These are phyloP conservation scores for Diplodia intermedia DNA, from an alignment of 2,329 filamentous ascomycete genomes.

Conservation along the genomic window DNA sequence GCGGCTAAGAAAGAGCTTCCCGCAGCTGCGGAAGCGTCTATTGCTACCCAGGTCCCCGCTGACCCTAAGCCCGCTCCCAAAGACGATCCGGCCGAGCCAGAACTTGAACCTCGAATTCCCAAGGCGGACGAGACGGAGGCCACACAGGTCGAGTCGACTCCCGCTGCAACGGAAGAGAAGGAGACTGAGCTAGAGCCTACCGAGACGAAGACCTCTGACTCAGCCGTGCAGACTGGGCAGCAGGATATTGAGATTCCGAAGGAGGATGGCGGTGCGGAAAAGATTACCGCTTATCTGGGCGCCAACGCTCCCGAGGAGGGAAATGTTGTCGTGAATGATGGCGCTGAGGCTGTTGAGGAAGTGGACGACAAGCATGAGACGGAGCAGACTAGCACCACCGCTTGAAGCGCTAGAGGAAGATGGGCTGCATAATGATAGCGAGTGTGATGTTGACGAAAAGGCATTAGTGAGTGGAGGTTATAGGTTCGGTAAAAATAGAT, in stretches of 20 bases:
- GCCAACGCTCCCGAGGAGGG: conserved; percentile 43
- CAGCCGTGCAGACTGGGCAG: conserved; percentile 39
- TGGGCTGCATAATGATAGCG: conserved; percentile 5
- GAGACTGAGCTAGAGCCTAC: conserved; percentile 3
- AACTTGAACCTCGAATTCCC: conserved; percentile 8
- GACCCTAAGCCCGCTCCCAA: conserved; percentile 28
- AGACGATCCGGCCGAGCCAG: conserved; percentile 2
- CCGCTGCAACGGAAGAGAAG: conserved; percentile 2
- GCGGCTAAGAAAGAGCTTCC: conserved; percentile 2
- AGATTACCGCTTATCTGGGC: conserved; percentile 41
- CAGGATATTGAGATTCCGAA: conserved; percentile 38
- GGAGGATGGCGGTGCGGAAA: conserved; percentile 39
- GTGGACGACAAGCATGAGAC: conserved; percentile 10
- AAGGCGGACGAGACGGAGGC: conserved; percentile 8
- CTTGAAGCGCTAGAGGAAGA: neutral
- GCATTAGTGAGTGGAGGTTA: neutral
- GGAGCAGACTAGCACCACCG: conserved; percentile 8
- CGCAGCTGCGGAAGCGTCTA: conserved; percentile 1
- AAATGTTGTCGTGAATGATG: conserved; percentile 43
- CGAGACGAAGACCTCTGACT: conserved; percentile 33
- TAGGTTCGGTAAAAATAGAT: neutral
- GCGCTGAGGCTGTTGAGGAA: conserved; percentile 30
- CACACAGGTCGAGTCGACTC: neutral
- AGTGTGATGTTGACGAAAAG: neutral
- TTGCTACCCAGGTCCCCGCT: conserved; percentile 28